These are phyloP conservation scores for Leccinum solheimii DNA, from an alignment of 1,284 basidiomycete species.

Conservation along the genomic window DNA sequence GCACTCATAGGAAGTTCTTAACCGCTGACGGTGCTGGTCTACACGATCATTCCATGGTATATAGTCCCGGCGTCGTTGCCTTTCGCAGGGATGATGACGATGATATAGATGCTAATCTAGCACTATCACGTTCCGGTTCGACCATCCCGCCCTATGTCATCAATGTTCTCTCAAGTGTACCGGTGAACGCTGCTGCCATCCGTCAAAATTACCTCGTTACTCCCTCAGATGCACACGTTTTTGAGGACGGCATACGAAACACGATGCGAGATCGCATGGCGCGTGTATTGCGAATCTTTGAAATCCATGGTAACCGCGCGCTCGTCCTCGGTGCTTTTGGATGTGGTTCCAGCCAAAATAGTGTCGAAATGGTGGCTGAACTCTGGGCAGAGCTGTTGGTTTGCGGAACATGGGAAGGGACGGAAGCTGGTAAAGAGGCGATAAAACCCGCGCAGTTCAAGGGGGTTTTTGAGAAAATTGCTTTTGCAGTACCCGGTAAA, in stretches of 20 bases:
- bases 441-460: slow-evolving; percentile 37
- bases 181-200: slow-evolving; percentile 46
- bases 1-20: slow-evolving; percentile 39
- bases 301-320: slow-evolving; percentile 43
- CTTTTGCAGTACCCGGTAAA: slow-evolving; percentile 47
- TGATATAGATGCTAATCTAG: slow-evolving; percentile 12
- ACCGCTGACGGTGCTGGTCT: slow-evolving; percentile 40
- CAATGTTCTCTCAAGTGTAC: slow-evolving; percentile 47
- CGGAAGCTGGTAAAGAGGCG: slow-evolving; percentile 20
- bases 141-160: slow-evolving; percentile 44
- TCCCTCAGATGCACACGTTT: slow-evolving; percentile 37
- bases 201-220: slow-evolving; percentile 41
- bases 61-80: slow-evolving; percentile 48
- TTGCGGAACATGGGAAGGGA: slow-evolving; percentile 36
- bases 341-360: slow-evolving; percentile 45
- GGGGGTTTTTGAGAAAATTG: slow-evolving; percentile 44
- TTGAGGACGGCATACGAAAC: slow-evolving; percentile 42
- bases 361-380: slow-evolving; percentile 41
- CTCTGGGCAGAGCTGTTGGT: slow-evolving; percentile 50
- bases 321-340: slow-evolving; percentile 53
- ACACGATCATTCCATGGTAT: slow-evolving; percentile 51
- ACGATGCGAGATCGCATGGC: slow-evolving; percentile 38
- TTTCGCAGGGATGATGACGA: slow-evolving; percentile 46
- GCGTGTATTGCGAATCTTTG: slow-evolving; percentile 46
- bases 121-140: slow-evolving; percentile 11